Base-by-base conservation (phyloP, 176 grass and related monocot species). In the Thinopyrum elongatum region DNA sequence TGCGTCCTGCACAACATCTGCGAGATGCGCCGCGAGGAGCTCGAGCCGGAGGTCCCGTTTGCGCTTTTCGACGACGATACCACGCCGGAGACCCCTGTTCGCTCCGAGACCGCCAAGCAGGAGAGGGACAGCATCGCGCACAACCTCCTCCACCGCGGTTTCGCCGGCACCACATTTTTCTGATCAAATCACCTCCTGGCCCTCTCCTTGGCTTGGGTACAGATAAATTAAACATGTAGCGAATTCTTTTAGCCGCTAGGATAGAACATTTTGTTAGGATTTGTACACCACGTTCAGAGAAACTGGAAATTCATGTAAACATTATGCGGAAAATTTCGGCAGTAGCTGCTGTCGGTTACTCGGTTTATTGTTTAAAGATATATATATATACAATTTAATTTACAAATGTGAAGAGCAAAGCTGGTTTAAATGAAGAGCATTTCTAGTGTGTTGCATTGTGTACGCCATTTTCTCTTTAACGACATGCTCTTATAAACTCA, bases 1-100 rank as follows among this genome's bases (percentile, higher is more conserved):
- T 98, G 93, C 63, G 96, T 98, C 74, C 87, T 98, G 28, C 96
- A 95, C 84, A 98, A 98, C 81, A 92, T 98, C 55, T 98, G 96
- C 73, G 91, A 98, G 86, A 31, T 92, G 4, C 83, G 81, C 21
- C 70, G 91, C 7, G 96, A 95, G 91, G 90, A 84, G 86, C 77
- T 95, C 63, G 88, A 94, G 15, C 91, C 87, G 23, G 90, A 85
- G 55, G 78, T 88, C 63, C 83, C 39, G 3, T 95, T 35, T 73
- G 87, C 92, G 0, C 85, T 98, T 58, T 38, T 94, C 10, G 95
- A 95, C 82, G 95, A 98, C 87, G 91, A 89, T 44, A 94, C 88
- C 71, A 80, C 88, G 81, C 87, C 91, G 14, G 95, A 98, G 74
- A 95, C 83, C 42, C 83, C 89, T 70, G 75, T 95, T 35, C 84